These are phyloP conservation scores for Triticum dicoccoides DNA, from an alignment of 176 grass and related monocot genomes.

Conservation along the genomic window DNA sequence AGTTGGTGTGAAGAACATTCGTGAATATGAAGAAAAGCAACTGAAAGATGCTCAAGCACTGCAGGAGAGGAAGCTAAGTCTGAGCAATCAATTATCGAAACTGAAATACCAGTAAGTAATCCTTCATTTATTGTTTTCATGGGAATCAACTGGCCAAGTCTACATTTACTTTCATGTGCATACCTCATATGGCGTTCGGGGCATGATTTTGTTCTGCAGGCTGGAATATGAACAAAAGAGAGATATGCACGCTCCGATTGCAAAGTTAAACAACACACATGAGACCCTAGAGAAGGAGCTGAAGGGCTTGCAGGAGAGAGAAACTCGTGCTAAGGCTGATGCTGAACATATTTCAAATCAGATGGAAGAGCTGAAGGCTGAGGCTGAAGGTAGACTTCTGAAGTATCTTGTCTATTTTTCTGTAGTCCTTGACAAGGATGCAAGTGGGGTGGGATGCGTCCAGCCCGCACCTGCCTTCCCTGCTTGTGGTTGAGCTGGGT, in stretches of 20 bases:
- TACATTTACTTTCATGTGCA: slow-evolving; percentile 22
- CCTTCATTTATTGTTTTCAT: background rate
- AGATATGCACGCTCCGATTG: slow-evolving; percentile 79
- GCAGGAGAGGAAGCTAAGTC: slow-evolving; percentile 76
- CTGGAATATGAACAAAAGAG: slow-evolving; percentile 97
- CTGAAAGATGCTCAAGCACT: slow-evolving; percentile 81
- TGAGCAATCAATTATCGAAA: slow-evolving; percentile 95
- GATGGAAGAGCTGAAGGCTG: slow-evolving; percentile 77
- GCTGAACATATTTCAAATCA: slow-evolving; percentile 61
- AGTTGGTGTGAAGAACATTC: slow-evolving; percentile 94
- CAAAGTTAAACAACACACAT: slow-evolving; percentile 55
- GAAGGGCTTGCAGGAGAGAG: slow-evolving; percentile 66
- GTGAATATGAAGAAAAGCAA: slow-evolving; percentile 97
- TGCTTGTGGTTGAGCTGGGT: background rate
- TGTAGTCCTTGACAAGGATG: slow-evolving; percentile 1
- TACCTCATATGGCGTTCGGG: slow-evolving; percentile 9
- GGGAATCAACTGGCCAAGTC: background rate
- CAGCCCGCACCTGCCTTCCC: background rate
- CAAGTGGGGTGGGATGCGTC: background rate
- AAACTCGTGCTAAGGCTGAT: slow-evolving; percentile 64
- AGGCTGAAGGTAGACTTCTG: slow-evolving; percentile 74
- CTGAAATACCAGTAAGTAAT: slow-evolving; percentile 96
- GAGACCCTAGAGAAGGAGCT: slow-evolving; percentile 82
- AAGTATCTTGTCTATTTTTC: slow-evolving; percentile 10
- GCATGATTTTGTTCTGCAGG: slow-evolving; percentile 48